Evolutionary conservation across 352 stramenopile species (phyloP), one percentile per base, ranked within the genome.

Genomic region (Pythium brachiatum): DNA sequence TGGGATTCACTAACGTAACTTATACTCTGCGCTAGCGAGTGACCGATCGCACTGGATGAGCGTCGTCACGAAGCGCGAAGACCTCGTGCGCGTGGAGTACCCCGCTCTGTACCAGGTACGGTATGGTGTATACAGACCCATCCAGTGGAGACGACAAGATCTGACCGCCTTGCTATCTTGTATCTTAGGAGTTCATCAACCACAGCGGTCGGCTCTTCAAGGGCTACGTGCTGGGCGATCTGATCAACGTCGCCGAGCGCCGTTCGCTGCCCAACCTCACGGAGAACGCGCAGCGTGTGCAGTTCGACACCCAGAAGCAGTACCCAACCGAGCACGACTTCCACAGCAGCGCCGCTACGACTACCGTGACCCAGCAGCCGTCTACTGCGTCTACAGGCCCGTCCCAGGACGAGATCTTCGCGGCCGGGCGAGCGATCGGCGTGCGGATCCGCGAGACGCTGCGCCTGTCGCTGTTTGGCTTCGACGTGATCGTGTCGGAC

Each of bases 21-120:
- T n/a, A n/a, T n/a, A n/a, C n/a, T n/a, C n/a, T n/a, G n/a, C n/a
- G n/a, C n/a, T n/a, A 95, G 86, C 76, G 2, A 93, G 83, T 32
- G 80, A 93, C 7, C 79, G 78, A 7, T 95, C 86, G 38, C 86
- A 95, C 58, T 75, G 86, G 70, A 95, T 95, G 86, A 88, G 76
- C 54, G 82, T 95, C 52, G 72, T 93, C 52, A 88, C 86, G 6
- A 79, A 84, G 66, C 64, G 67, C 15, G 71, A 78, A 21, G 82
- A 95, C 48, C 63, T 95, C 23, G 36, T 73, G 39, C 74, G 78
- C 47, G 61, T 89, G 26, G 70, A 86, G 32, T 80, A 78, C 38
- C 80, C 86, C 2, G 62, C 68, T 20, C 61, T 95, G 23, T 90
- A 92, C 53, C 86, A 95, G 76, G 85, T 89, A 39, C 7, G 25